Conservation (phyloP, 768 basidiomycete genomes). For the Collybia sp. region DNA sequence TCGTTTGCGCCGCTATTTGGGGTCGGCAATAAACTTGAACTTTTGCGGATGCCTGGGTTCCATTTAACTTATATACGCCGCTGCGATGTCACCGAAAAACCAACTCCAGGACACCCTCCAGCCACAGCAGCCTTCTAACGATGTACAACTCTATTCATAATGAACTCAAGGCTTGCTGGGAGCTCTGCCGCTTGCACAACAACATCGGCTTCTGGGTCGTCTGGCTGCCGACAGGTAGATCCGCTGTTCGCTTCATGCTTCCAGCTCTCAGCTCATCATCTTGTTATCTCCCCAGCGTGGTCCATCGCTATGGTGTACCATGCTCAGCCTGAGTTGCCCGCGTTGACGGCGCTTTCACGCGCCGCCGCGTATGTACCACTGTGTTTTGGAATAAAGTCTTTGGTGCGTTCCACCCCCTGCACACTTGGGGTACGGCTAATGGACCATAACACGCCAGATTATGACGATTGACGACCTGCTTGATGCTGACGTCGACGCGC, state of each 20-base stretch:
- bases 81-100: no score
- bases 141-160: background rate
- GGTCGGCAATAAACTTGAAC: no score
- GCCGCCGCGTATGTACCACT: constrained; percentile 20
- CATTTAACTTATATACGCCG: no score
- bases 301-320: constrained; percentile 25
- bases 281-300: constrained; percentile 15
- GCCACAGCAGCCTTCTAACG: no score
- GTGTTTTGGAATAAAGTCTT: constrained; percentile 24
- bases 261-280: background rate
- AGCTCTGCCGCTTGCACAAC: constrained; percentile 24
- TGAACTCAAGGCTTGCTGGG: constrained; percentile 24
- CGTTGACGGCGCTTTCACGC: constrained; percentile 9
- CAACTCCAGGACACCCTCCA: no score
- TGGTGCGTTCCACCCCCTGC: constrained; percentile 10
- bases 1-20: no score
- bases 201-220: constrained; percentile 28
- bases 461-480: constrained; percentile 28
- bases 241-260: background rate
- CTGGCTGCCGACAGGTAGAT: constrained; percentile 21
- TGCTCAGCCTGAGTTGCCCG: constrained; percentile 15
- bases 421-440: background rate
- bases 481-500: constrained; percentile 20
- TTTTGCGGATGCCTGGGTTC: no score
- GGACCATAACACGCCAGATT: constrained; percentile 11